These are phyloP conservation scores for Dentipellis fragilis DNA, from an alignment of 768 basidiomycete species.

Conservation along the genomic window DNA sequence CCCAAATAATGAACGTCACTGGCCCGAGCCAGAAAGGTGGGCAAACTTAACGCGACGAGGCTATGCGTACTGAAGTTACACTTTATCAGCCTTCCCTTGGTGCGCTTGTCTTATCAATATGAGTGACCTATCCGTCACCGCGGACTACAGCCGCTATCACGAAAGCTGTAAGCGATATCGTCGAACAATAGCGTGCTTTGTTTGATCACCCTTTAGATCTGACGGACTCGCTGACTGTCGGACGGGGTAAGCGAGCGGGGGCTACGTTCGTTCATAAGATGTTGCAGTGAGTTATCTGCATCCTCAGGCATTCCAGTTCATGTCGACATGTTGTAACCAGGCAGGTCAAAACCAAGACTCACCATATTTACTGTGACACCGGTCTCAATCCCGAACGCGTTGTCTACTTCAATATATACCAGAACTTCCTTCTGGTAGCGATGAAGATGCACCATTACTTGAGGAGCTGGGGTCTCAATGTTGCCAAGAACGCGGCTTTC, in stretches of 20 bases:
- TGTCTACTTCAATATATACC: conserved; percentile 78
- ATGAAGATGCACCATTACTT: conserved; percentile 86
- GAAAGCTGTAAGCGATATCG: conserved; percentile 37
- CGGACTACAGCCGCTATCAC: conserved; percentile 66
- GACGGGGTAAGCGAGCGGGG: conserved; percentile 55
- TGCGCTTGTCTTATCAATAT: conserved; percentile 82
- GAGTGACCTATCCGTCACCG: conserved; percentile 63
- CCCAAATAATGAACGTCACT: conserved; percentile 42
- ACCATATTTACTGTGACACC: conserved; percentile 74
- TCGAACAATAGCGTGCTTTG: neutral
- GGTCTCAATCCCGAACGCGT: conserved; percentile 49
- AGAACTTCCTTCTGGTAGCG: conserved; percentile 71
- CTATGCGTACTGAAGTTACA: neutral
- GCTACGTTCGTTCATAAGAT: conserved; percentile 59
- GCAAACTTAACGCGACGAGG: neutral
- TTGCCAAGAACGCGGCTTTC: conserved; percentile 37
- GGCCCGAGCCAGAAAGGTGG: conserved; percentile 35
- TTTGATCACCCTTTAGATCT: conserved; percentile 34
- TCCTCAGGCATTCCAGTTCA: neutral
- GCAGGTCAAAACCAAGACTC: conserved; percentile 61
- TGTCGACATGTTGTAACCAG: conserved; percentile 27
- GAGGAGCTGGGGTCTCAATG: conserved; percentile 41
- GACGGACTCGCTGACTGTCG: conserved; percentile 60
- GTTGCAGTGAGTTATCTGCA: conserved; percentile 46
- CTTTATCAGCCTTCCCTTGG: conserved; percentile 73